Conservation (phyloP, 2,329 filamentous ascomycete genomes). For the Venturia oleaginea region DNA sequence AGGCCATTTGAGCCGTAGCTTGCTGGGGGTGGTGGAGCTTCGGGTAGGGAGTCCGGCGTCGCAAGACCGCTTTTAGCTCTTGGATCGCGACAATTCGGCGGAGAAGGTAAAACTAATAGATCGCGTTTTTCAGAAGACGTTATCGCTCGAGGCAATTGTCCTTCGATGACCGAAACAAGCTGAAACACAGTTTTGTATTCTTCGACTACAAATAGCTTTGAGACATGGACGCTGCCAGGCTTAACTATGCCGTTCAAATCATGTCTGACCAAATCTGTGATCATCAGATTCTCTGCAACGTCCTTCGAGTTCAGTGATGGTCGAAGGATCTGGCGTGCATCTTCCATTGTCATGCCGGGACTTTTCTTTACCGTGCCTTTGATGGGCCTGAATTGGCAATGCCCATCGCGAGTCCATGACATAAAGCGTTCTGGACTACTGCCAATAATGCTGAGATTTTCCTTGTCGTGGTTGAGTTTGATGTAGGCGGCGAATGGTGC, state of each 20-base stretch:
- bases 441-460: conserved; percentile 58
- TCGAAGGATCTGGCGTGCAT: conserved; percentile 64
- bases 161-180: conserved; percentile 82
- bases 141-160: conserved; percentile 36
- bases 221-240: conserved; percentile 61
- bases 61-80: neutral
- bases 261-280: conserved; percentile 73
- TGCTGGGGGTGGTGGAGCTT: neutral
- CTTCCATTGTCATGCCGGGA: conserved; percentile 54
- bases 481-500: conserved; percentile 75
- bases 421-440: conserved; percentile 88
- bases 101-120: neutral
- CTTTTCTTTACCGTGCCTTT: conserved; percentile 90
- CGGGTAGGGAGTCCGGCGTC: neutral
- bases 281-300: conserved; percentile 89
- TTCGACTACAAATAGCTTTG: conserved; percentile 75
- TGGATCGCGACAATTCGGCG: neutral
- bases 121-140: neutral
- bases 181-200: conserved; percentile 88
- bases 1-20: neutral
- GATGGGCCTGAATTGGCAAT: conserved; percentile 80
- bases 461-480: conserved; percentile 27
- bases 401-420: conserved; percentile 51
- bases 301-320: conserved; percentile 82
- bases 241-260: conserved; percentile 82